phyloP scores from a whole-genome alignment of 176 grass and related monocot genomes.

The Carex scoparia region DNA sequence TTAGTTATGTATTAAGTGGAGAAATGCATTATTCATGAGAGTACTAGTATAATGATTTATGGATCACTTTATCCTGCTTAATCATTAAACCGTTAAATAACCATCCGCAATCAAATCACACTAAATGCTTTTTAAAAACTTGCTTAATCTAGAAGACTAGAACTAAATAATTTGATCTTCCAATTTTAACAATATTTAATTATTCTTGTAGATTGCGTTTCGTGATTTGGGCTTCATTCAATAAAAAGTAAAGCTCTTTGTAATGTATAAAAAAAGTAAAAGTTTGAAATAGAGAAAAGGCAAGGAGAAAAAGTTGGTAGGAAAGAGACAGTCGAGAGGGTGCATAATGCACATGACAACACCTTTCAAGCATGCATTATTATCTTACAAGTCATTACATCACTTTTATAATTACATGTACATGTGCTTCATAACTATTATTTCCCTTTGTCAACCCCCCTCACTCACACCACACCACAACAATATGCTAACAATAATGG shows the following conservation, averaged over 20 bases:
- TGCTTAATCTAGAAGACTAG: too few relatives aligned
- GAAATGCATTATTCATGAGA: too few relatives aligned
- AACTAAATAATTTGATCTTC: neutral
- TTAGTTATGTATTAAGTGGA: too few relatives aligned
- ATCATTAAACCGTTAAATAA: neutral
- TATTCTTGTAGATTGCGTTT: neutral
- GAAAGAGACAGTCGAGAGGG: neutral
- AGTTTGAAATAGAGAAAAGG: neutral
- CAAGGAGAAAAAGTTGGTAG: neutral
- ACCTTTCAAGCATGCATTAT: neutral
- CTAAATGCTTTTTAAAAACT: too few relatives aligned
- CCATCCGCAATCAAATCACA: neutral
- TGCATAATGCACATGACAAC: neutral
- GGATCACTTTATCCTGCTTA: neutral
- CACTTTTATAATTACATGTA: slow-evolving; percentile 3
- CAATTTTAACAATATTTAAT: neutral
- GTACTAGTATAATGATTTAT: too few relatives aligned
- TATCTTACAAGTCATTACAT: neutral
- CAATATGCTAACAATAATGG: neutral
- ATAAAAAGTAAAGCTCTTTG: neutral
- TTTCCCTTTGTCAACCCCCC: neutral
- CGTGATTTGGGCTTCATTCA: neutral
- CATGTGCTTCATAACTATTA: slow-evolving; percentile 7
- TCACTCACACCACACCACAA: neutral
- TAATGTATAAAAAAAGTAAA: neutral